These are phyloP conservation scores for Rachicladosporium sp. DNA, from an alignment of 2,329 filamentous ascomycete genomes.

Conservation along the genomic window DNA sequence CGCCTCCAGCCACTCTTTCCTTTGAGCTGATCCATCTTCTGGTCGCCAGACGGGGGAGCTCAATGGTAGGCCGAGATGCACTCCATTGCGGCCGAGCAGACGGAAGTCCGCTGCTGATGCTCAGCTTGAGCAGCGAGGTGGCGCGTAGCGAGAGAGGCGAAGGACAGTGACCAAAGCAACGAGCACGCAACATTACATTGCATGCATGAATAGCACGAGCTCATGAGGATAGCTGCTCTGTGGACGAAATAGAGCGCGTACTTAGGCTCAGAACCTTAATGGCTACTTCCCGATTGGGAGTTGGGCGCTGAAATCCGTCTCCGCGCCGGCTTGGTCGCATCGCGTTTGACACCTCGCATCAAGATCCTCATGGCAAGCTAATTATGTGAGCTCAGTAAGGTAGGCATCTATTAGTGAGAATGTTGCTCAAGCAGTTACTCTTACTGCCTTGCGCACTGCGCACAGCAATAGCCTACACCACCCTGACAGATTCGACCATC, in stretches of 20 bases:
- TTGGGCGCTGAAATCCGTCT: too few species aligned
- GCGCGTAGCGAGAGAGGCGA: too few species aligned
- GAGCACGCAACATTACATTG: too few species aligned
- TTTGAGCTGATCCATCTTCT: conserved; percentile 1
- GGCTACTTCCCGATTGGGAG: too few species aligned
- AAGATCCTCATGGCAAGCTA: not conserved
- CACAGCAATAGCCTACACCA: conserved; percentile 37
- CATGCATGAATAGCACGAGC: too few species aligned
- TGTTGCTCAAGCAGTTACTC: conserved; percentile 10
- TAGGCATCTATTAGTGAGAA: conserved; percentile 10
- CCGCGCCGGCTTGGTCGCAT: not conserved
- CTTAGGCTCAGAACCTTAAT: not conserved
- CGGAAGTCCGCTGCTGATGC: too few species aligned
- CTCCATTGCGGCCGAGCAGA: too few species aligned
- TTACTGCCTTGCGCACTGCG: conserved; percentile 22
- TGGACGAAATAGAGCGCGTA: conserved; percentile 1
- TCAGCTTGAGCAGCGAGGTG: too few species aligned
- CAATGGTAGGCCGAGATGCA: not conserved
- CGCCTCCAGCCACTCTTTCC: conserved; percentile 1
- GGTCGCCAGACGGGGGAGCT: not conserved
- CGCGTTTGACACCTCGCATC: not conserved
- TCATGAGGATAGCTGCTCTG: not conserved
- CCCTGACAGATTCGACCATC: conserved; percentile 64
- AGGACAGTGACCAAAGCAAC: too few species aligned
- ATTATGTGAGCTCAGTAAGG: not conserved